phyloP scores from a whole-genome alignment of 441 rosid species.

The Erodium chrysanthum region DNA sequence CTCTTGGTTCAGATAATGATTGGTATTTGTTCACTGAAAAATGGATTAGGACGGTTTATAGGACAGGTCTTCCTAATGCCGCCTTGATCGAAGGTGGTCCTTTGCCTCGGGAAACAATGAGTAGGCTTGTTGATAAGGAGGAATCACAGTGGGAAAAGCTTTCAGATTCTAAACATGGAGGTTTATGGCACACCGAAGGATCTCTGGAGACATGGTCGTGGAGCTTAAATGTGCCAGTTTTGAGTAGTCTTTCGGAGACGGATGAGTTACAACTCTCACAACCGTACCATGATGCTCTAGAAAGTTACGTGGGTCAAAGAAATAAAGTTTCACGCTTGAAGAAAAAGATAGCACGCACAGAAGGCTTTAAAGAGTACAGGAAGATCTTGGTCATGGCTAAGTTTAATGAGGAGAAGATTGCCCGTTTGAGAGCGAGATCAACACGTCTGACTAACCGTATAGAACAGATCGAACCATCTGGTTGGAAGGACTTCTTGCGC shows the following conservation, averaged over 20 bases:
- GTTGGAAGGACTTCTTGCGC: slow-evolving; percentile 87
- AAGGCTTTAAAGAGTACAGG: slow-evolving; percentile 72
- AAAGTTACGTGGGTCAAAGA: slow-evolving; percentile 58
- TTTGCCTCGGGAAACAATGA: slow-evolving; percentile 66
- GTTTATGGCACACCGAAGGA: slow-evolving; percentile 73
- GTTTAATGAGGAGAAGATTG: slow-evolving; percentile 63
- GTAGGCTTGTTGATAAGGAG: slow-evolving; percentile 47
- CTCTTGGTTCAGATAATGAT: slow-evolving; percentile 90
- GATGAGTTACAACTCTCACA: slow-evolving; percentile 54
- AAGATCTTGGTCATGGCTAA: slow-evolving; percentile 53
- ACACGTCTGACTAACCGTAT: slow-evolving; percentile 55
- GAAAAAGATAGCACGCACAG: slow-evolving; percentile 74
- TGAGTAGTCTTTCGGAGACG: slow-evolving; percentile 63
- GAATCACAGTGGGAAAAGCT: slow-evolving; percentile 71
- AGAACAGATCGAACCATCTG: slow-evolving; percentile 82
- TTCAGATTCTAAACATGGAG: slow-evolving; percentile 59
- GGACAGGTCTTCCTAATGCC: slow-evolving; percentile 71
- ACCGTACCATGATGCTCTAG: slow-evolving; percentile 48
- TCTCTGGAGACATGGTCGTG: slow-evolving; percentile 95
- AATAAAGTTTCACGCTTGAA: slow-evolving; percentile 65
- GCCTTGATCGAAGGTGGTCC: slow-evolving; percentile 56
- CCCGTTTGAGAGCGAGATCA: slow-evolving; percentile 58
- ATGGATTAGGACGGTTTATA: slow-evolving; percentile 67
- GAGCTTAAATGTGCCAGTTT: slow-evolving; percentile 87
- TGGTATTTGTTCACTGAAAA: slow-evolving; percentile 87